phyloP scores from a whole-genome alignment of 1,139 yeast genomes.

The Sugiyamaella pinicola region DNA sequence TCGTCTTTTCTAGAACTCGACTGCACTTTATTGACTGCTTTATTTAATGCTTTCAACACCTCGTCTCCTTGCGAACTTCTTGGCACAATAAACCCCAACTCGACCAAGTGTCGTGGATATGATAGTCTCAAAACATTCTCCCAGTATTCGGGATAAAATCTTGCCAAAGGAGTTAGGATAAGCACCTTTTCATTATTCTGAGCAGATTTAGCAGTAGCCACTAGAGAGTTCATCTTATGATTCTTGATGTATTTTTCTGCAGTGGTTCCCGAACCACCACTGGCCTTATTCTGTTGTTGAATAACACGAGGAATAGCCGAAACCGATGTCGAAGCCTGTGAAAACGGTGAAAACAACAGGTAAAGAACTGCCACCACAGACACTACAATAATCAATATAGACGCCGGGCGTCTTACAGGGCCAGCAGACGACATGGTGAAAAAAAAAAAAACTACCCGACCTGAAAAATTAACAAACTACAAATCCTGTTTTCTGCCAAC shows the following conservation, averaged over 20 bases:
- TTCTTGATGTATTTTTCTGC: constrained; percentile 79
- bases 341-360: constrained; percentile 25
- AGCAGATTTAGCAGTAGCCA: constrained; percentile 68
- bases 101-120: constrained; percentile 83
- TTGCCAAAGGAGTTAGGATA: constrained; percentile 84
- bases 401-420: constrained; percentile 24
- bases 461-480: too few species aligned
- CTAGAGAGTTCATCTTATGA: constrained; percentile 76
- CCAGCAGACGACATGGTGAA: constrained; percentile 16
- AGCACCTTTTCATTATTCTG: constrained; percentile 78
- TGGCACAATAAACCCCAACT: constrained; percentile 90
- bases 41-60: constrained; percentile 70
- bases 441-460: too few species aligned
- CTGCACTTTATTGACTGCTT: constrained; percentile 71
- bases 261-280: constrained; percentile 49
- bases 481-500: too few species aligned
- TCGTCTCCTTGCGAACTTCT: constrained; percentile 75
- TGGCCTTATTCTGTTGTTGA: constrained; percentile 49
- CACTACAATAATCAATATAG: constrained; percentile 22
- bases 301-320: constrained; percentile 21
- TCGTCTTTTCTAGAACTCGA: constrained; percentile 47
- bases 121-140: constrained; percentile 68
- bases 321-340: constrained; percentile 13
- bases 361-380: constrained; percentile 24
- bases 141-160: constrained; percentile 87